phyloP scores from a whole-genome alignment of 78 protist genomes.

The Dictyostelium citrinum region DNA sequence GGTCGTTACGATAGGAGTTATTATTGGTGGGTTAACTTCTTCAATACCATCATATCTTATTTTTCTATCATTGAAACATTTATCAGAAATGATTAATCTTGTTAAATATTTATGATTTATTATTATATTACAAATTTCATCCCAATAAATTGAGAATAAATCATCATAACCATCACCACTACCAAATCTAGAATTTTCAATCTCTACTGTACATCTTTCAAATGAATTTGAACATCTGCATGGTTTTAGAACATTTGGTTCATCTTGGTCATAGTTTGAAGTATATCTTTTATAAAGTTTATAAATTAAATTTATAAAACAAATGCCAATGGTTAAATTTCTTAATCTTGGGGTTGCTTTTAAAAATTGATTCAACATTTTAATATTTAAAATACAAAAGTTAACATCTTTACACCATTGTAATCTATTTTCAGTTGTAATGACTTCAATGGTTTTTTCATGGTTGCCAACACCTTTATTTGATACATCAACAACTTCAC shows the following conservation, averaged over 20 bases:
- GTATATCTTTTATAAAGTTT: background rate
- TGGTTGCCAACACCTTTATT: background rate
- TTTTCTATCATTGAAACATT: background rate
- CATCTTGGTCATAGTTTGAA: background rate
- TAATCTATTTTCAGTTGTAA: background rate
- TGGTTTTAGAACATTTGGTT: background rate
- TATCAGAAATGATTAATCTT: background rate
- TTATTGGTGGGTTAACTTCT: background rate
- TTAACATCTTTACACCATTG: background rate
- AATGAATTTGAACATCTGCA: background rate
- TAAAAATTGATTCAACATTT: background rate
- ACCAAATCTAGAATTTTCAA: background rate
- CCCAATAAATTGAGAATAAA: background rate
- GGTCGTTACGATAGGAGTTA: background rate
- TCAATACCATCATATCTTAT: background rate
- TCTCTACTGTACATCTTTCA: background rate
- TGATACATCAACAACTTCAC: background rate
- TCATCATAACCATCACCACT: background rate
- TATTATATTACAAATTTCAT: background rate
- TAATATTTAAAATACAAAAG: background rate
- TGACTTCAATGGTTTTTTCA: background rate
- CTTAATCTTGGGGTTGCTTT: background rate
- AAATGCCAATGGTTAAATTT: background rate
- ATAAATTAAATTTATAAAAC: background rate
- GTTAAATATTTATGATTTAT: background rate